Percentiles rank a stretch among this genome's conserved stretches.
Evolutionary conservation across 1,139 yeast genomes (phyloP).

Genomic region (Pichia sp.): DNA sequence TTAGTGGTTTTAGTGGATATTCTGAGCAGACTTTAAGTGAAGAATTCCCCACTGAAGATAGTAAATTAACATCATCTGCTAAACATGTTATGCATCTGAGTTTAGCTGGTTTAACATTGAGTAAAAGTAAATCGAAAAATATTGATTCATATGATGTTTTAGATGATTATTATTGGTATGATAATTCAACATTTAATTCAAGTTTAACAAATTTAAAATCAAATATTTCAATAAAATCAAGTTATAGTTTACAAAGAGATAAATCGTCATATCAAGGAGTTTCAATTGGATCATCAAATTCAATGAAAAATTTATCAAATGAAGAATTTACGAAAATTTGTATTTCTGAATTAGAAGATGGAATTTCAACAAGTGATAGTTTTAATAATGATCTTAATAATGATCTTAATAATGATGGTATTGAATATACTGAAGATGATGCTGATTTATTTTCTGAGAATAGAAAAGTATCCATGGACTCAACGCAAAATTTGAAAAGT

Average conservation of each 20-base stretch:
- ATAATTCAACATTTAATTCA: constrained; percentile 23
- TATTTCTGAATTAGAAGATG: neutral
- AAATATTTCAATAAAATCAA: constrained; percentile 1
- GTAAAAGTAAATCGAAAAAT: constrained; percentile 16
- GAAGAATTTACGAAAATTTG: neutral
- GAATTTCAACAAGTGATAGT: neutral
- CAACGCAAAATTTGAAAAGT: no score
- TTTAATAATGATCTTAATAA: neutral
- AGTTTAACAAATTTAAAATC: neutral
- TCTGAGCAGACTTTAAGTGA: constrained; percentile 12
- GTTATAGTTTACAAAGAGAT: no score
- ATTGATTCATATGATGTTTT: constrained; percentile 35
- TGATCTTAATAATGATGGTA: neutral
- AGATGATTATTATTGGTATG: constrained; percentile 48
- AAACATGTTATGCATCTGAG: constrained; percentile 19
- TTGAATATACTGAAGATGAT: constrained; percentile 5
- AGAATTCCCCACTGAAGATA: constrained; percentile 4
- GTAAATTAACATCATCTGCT: neutral
- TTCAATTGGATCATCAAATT: neutral
- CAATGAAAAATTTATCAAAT: neutral
- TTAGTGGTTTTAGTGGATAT: constrained; percentile 11
- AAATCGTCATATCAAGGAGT: no score
- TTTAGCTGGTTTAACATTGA: constrained; percentile 14
- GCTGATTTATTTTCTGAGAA: neutral
- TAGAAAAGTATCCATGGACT: no score